phyloP scores from a whole-genome alignment of 305 asterid species.

The Fraxinus albicans region DNA sequence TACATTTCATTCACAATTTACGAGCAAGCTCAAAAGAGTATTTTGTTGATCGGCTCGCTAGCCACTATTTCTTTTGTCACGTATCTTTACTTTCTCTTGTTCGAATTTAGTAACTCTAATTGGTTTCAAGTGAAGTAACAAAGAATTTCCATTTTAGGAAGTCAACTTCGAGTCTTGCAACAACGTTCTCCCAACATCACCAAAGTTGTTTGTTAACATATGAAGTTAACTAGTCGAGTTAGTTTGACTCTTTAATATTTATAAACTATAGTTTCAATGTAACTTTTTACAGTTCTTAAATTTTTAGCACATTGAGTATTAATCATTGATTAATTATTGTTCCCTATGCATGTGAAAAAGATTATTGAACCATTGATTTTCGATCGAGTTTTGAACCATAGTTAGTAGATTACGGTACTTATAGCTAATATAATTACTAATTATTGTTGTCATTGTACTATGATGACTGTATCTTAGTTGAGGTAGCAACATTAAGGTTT shows the following conservation, averaged over 20 bases:
- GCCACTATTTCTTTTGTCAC: background rate
- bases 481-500: background rate
- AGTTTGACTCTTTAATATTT: background rate
- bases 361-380: background rate
- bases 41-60: background rate
- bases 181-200: background rate
- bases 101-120: background rate
- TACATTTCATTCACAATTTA: background rate
- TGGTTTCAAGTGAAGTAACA: background rate
- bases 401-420: background rate
- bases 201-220: background rate
- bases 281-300: background rate
- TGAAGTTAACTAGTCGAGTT: background rate
- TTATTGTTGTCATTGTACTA: background rate
- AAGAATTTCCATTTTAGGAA: background rate
- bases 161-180: background rate
- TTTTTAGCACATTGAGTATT: background rate
- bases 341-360: background rate
- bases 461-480: background rate
- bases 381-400: background rate
- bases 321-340: background rate
- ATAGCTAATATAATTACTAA: background rate
- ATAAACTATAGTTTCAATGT: background rate
- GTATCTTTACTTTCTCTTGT: background rate
- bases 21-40: background rate